phyloP scores from a whole-genome alignment of 2,329 filamentous ascomycete genomes.

The Chaetomiaceae sp. region DNA sequence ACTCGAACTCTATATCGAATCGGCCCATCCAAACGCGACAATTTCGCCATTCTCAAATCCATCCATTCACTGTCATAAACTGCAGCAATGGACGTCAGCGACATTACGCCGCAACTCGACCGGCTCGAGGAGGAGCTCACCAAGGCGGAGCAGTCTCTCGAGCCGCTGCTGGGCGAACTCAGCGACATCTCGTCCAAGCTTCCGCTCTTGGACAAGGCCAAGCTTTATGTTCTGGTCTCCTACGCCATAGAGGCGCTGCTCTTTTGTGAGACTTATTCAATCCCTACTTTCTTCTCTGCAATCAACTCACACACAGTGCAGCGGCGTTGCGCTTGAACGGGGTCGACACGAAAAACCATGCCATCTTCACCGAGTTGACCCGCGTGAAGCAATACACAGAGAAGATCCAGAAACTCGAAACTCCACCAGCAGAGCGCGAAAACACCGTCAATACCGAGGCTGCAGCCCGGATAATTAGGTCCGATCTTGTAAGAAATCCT shows the following conservation, averaged over 20 bases:
- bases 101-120: conserved; percentile 65
- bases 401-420: conserved; percentile 80
- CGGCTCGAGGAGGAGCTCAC: conserved; percentile 76
- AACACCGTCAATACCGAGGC: conserved; percentile 67
- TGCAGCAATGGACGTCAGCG: conserved; percentile 43
- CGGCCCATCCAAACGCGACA: background rate
- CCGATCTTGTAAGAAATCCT: conserved; percentile 61
- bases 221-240: conserved; percentile 81
- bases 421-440: conserved; percentile 50
- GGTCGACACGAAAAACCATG: conserved; percentile 75
- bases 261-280: conserved; percentile 63
- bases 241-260: conserved; percentile 89
- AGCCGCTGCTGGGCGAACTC: conserved; percentile 67
- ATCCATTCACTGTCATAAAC: too few species aligned
- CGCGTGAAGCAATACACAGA: conserved; percentile 87
- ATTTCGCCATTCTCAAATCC: background rate
- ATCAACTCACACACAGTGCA: conserved; percentile 30
- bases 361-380: conserved; percentile 78
- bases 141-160: conserved; percentile 67
- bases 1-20: too few species aligned
- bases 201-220: conserved; percentile 90
- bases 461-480: conserved; percentile 75
- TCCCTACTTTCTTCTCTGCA: background rate
- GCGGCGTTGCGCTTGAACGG: conserved; percentile 76
- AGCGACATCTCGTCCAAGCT: conserved; percentile 69